Percentiles rank a stretch among this genome's conserved stretches.
Conservation (phyloP, 257 asterid genomes). For the Apocynum venetum region DNA sequence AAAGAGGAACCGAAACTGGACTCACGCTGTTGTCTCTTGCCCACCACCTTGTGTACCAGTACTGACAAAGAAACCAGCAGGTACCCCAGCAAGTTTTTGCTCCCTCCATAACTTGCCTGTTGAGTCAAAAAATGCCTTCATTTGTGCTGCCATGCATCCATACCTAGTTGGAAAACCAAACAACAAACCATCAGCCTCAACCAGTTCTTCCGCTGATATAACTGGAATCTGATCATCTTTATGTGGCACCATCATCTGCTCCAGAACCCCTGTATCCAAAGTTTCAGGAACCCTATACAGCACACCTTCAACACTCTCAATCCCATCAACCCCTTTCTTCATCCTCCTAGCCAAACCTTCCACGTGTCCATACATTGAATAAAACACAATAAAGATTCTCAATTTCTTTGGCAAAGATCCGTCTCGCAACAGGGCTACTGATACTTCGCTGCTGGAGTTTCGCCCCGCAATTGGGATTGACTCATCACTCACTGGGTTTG, state of each 20-base stretch:
- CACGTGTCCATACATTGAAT: slow-evolving; percentile 57
- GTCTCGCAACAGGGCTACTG: slow-evolving; percentile 4
- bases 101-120: slow-evolving; percentile 44
- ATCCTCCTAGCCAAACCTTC: slow-evolving; percentile 50
- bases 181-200: slow-evolving; percentile 50
- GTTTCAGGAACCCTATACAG: slow-evolving; percentile 52
- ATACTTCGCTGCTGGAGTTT: slow-evolving; percentile 14
- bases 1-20: background rate
- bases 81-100: slow-evolving; percentile 56
- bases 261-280: slow-evolving; percentile 29
- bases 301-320: slow-evolving; percentile 50
- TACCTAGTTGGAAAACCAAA: slow-evolving; percentile 57
- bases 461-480: slow-evolving; percentile 25
- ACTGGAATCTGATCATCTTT: slow-evolving; percentile 35
- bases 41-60: slow-evolving; percentile 69
- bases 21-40: slow-evolving; percentile 62
- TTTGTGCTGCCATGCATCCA: slow-evolving; percentile 54
- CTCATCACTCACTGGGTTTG: slow-evolving; percentile 13
- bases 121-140: slow-evolving; percentile 57
- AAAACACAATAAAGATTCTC: slow-evolving; percentile 49
- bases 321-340: slow-evolving; percentile 46
- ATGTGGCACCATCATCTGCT: slow-evolving; percentile 43
- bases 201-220: slow-evolving; percentile 36
- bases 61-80: slow-evolving; percentile 54
- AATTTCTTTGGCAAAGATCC: slow-evolving; percentile 22